A percentile compares a stretch with the other conserved stretches of the same genome.
Evolutionary conservation across 1,139 yeast genomes (phyloP).

Genomic region (Blastobotrys indianensis): DNA sequence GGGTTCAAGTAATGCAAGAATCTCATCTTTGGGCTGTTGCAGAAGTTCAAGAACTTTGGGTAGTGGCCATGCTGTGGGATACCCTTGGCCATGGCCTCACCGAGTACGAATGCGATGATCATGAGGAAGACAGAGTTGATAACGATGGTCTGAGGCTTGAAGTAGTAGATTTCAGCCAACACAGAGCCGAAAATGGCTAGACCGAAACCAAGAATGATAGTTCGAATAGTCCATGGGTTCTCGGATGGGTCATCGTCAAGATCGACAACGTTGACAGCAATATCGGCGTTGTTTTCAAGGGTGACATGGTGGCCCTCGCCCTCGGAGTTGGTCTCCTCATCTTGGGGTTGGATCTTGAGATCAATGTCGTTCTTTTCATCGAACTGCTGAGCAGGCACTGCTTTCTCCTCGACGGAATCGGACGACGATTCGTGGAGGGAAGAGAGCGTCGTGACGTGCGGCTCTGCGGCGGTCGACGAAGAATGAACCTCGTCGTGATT

Average conservation of each 20-base stretch:
- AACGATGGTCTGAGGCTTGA: constrained; percentile 32
- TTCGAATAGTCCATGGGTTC: constrained; percentile 28
- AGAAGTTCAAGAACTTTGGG: constrained; percentile 7
- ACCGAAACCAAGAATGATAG: constrained; percentile 29
- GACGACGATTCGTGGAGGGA: no score
- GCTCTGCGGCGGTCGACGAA: no score
- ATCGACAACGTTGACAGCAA: background rate
- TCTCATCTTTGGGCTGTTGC: constrained; percentile 11
- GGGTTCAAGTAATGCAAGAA: constrained; percentile 40
- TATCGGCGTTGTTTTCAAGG: background rate
- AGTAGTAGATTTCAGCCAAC: constrained; percentile 31
- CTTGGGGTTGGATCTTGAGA: background rate
- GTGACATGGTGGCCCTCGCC: background rate
- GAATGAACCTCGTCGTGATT: no score
- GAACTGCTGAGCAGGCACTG: no score
- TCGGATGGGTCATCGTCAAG: constrained; percentile 24
- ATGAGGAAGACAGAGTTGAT: constrained; percentile 31
- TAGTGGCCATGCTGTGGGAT: constrained; percentile 21
- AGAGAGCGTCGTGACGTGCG: no score
- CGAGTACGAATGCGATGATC: constrained; percentile 29
- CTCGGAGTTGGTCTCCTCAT: background rate
- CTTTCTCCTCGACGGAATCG: no score
- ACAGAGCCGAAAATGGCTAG: constrained; percentile 33
- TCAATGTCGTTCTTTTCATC: background rate
- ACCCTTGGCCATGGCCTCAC: constrained; percentile 25